Evolutionary conservation across 2,329 filamentous ascomycete species (phyloP).

Genomic region (Penicillium rolfsii): DNA sequence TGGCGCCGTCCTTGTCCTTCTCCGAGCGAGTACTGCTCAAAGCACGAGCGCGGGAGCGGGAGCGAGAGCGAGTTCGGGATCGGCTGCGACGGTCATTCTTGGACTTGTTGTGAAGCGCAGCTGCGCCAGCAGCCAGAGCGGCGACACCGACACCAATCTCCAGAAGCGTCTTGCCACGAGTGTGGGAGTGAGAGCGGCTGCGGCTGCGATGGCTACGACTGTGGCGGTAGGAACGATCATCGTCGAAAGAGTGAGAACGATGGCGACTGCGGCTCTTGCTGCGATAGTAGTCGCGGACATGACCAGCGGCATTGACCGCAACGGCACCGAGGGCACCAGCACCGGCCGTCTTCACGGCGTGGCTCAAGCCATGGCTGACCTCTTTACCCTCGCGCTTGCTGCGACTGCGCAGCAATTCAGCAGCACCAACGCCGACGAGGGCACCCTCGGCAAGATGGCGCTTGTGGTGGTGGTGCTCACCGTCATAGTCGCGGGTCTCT

Average conservation of each 20-base stretch:
- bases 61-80: slow-evolving; percentile 53
- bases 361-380: slow-evolving; percentile 55
- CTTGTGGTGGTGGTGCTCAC: slow-evolving; percentile 54
- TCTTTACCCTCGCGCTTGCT: slow-evolving; percentile 61
- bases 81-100: slow-evolving; percentile 53
- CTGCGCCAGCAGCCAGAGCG: slow-evolving; percentile 63
- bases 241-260: slow-evolving; percentile 47
- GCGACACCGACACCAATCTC: slow-evolving; percentile 58
- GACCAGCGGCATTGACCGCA: slow-evolving; percentile 61
- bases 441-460: slow-evolving; percentile 66
- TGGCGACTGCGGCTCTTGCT: slow-evolving; percentile 52
- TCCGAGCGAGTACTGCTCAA: slow-evolving; percentile 36
- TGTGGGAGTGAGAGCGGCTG: slow-evolving; percentile 53
- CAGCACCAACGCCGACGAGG: slow-evolving; percentile 62
- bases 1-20: slow-evolving; percentile 31
- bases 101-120: slow-evolving; percentile 58
- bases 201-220: slow-evolving; percentile 42
- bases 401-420: slow-evolving; percentile 62
- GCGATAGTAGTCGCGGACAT: slow-evolving; percentile 54
- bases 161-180: slow-evolving; percentile 57
- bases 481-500: slow-evolving; percentile 50
- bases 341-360: slow-evolving; percentile 56
- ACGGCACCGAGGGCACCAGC: slow-evolving; percentile 65
- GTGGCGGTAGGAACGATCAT: slow-evolving; percentile 41
- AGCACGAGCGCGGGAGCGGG: slow-evolving; percentile 34